A percentile compares a stretch with the other conserved stretches of the same genome.
Evolutionary conservation across 148 eudicot species (phyloP).

Genomic region (Camellia sinensis): DNA sequence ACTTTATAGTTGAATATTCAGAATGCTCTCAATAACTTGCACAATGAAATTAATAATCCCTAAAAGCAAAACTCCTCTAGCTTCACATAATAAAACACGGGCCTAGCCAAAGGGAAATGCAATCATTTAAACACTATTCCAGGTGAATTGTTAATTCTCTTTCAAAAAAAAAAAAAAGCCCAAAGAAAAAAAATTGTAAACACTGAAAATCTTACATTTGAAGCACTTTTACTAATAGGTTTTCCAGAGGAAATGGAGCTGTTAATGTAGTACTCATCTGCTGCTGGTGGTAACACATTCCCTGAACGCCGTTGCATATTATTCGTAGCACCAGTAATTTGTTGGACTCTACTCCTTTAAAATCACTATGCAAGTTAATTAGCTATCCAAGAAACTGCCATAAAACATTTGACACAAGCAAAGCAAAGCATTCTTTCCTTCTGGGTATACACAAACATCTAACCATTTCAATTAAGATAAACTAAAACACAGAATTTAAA

Average conservation of each 20-base stretch:
- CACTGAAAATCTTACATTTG: constrained; percentile 49
- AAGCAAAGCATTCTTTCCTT: constrained; percentile 4
- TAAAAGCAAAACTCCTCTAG: constrained; percentile 10
- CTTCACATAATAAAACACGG: not conserved
- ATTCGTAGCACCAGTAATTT: constrained; percentile 53
- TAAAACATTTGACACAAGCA: not conserved
- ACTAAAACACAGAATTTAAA: not conserved
- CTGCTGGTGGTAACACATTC: constrained; percentile 61
- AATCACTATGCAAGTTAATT: constrained; percentile 31
- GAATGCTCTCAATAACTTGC: not conserved
- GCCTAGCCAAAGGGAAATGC: not conserved
- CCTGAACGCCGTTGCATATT: constrained; percentile 56
- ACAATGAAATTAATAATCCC: not conserved
- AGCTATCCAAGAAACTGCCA: constrained; percentile 10
- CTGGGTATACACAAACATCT: not conserved
- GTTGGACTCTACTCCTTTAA: constrained; percentile 62
- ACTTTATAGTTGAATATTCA: not conserved
- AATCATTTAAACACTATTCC: not conserved
- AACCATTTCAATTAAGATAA: not conserved
- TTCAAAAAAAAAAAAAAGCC: not conserved
- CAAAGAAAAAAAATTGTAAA: not conserved
- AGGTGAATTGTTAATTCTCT: not conserved
- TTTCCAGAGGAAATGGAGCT: constrained; percentile 42
- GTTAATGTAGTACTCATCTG: constrained; percentile 49
- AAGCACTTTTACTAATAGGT: constrained; percentile 41